Evolutionary conservation across 1,284 basidiomycete genomes (phyloP).

Genomic region (Irpex sp.): DNA sequence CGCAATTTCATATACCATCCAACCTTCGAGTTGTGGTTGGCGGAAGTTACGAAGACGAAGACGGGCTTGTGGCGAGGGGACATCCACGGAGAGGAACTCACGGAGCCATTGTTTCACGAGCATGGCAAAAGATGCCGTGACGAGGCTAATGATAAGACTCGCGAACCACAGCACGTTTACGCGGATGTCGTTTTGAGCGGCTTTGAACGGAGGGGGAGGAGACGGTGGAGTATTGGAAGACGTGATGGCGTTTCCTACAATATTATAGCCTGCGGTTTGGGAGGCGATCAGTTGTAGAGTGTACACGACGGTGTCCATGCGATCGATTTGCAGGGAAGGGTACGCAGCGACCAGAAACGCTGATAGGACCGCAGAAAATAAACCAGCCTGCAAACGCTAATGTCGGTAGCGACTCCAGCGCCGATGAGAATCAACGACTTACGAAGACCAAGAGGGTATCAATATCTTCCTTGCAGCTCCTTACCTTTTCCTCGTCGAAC

Average conservation of each 20-base stretch:
- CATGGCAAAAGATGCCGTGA: slow-evolving; percentile 13
- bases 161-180: slow-evolving; percentile 13
- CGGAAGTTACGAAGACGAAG: slow-evolving; percentile 8
- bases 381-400: background rate
- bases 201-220: too few relatives aligned
- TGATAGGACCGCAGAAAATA: background rate
- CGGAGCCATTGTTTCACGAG: slow-evolving; percentile 17
- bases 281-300: too few relatives aligned
- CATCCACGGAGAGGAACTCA: background rate
- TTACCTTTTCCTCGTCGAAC: background rate
- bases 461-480: background rate
- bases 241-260: too few relatives aligned
- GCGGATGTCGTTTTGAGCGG: too few relatives aligned
- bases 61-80: background rate
- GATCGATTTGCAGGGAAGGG: too few relatives aligned
- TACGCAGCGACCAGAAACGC: background rate
- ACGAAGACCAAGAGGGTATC: background rate
- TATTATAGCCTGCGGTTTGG: too few relatives aligned
- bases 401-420: too few relatives aligned
- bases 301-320: too few relatives aligned
- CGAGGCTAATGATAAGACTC: slow-evolving; percentile 12
- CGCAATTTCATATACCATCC: background rate
- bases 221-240: too few relatives aligned
- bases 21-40: background rate
- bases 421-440: accelerated